Evolutionary conservation across 345 rosid genomes (phyloP).

Genomic region (Clausena lansium): DNA sequence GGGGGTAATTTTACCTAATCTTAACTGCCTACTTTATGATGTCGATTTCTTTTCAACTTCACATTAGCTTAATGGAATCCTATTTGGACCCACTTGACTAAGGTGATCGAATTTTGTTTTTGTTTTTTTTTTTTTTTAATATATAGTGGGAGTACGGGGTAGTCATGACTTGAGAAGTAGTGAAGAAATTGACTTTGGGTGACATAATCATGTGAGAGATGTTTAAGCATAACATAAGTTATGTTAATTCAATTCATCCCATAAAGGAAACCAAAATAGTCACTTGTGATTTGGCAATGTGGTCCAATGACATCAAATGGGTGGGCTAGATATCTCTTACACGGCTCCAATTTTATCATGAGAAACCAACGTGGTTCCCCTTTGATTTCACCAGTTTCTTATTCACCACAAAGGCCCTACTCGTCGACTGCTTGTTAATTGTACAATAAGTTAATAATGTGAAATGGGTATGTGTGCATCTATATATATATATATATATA

Average conservation of each 20-base stretch:
- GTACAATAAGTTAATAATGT: no score
- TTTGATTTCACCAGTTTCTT: background rate
- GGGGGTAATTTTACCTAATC: conserved; percentile 9
- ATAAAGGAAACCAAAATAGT: background rate
- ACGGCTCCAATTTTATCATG: conserved; percentile 11
- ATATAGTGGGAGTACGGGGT: background rate
- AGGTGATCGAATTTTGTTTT: background rate
- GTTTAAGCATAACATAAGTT: background rate
- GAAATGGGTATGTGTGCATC: no score
- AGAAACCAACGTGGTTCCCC: background rate
- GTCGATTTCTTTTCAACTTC: background rate
- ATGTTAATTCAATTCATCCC: background rate
- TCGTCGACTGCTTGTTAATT: background rate
- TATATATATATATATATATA: no score
- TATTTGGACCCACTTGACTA: background rate
- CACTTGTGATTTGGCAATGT: background rate
- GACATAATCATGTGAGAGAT: background rate
- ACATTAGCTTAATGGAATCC: background rate
- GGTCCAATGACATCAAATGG: conserved; percentile 16
- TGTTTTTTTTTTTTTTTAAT: accelerated
- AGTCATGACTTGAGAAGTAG: background rate
- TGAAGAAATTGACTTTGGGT: background rate
- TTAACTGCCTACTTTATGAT: conserved; percentile 10
- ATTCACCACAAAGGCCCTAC: background rate
- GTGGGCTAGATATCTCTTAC: conserved; percentile 12